Evolutionary conservation across 305 asterid genomes (phyloP).

Genomic region (Fraxinus dipetala): DNA sequence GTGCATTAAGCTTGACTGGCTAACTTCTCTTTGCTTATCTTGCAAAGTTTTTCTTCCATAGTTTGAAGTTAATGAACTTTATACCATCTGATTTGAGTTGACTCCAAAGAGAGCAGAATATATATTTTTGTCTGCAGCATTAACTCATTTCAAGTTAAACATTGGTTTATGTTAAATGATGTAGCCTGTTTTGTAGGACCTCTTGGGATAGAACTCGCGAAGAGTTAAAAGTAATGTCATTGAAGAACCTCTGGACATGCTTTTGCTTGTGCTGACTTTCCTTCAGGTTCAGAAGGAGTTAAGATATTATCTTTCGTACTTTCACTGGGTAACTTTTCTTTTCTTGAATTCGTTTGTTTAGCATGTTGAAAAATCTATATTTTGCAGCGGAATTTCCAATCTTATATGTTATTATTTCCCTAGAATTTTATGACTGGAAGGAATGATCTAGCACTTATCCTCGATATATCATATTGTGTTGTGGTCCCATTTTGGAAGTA

Average conservation of each 20-base stretch:
- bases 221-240: background rate
- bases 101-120: background rate
- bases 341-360: background rate
- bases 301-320: background rate
- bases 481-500: background rate
- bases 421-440: background rate
- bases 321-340: background rate
- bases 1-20: background rate
- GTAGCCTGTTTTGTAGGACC: background rate
- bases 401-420: background rate
- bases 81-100: background rate
- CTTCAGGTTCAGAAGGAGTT: background rate
- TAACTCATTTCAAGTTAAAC: background rate
- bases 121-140: background rate
- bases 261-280: background rate
- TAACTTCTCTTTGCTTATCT: background rate
- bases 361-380: background rate
- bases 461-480: background rate
- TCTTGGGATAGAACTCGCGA: background rate
- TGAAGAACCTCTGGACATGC: background rate
- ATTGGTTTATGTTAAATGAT: background rate
- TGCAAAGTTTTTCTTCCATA: background rate
- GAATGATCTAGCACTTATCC: background rate
- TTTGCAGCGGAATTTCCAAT: background rate
- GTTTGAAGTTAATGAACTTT: background rate